Conservation (phyloP, 1,284 basidiomycete genomes). For the Cystobasidium pallidum region DNA sequence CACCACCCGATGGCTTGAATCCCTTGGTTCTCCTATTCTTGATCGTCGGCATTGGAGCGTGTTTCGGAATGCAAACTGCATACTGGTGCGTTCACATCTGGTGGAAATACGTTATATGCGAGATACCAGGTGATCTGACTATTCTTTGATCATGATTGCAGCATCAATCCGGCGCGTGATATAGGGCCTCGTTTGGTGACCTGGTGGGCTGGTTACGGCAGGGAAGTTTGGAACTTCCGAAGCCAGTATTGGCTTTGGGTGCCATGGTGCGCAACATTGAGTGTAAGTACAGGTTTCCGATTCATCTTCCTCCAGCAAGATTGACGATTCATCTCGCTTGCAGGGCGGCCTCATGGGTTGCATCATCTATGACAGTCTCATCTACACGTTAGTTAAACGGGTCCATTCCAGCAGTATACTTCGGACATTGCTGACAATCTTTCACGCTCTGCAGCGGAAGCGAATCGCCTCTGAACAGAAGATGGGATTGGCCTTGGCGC, state of each 20-base stretch:
- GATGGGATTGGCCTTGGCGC: conserved; percentile 40
- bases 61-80: conserved; percentile 36
- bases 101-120: background rate
- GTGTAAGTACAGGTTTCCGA: conserved; percentile 5
- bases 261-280: conserved; percentile 21
- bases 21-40: conserved; percentile 51
- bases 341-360: conserved; percentile 46
- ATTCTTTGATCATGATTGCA: background rate
- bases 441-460: conserved; percentile 23
- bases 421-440: background rate
- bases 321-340: background rate
- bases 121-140: background rate
- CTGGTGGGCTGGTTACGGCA: conserved; percentile 52
- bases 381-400: conserved; percentile 43
- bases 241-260: conserved; percentile 39
- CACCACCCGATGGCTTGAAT: conserved; percentile 42
- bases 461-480: conserved; percentile 35
- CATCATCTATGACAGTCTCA: conserved; percentile 49
- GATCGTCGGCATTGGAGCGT: conserved; percentile 50
- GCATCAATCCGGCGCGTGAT: conserved; percentile 49
- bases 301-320: no score
- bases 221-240: conserved; percentile 42
- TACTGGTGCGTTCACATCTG: conserved; percentile 12
- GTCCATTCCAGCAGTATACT: background rate
- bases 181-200: conserved; percentile 53